Conservation (phyloP, 1,139 yeast genomes). For the Suhomyces maxii region DNA sequence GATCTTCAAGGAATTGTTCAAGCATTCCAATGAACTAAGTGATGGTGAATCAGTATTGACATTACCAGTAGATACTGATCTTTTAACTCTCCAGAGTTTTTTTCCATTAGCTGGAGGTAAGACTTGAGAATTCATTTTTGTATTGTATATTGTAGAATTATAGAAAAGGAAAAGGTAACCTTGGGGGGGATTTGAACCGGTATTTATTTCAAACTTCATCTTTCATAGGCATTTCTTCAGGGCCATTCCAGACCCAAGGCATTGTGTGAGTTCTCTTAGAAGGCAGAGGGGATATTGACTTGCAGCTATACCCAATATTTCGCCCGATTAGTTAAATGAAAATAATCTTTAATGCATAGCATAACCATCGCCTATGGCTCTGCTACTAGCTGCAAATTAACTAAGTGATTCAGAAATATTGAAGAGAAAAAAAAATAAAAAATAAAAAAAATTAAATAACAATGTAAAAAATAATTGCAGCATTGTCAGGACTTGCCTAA, state of each 20-base stretch:
- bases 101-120: conserved; percentile 50
- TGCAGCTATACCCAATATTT: conserved; percentile 1
- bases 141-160: not conserved
- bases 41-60: conserved; percentile 13
- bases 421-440: no score
- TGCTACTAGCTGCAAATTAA: conserved; percentile 8
- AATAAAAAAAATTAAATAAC: conserved; percentile 4
- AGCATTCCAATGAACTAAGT: conserved; percentile 36
- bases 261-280: conserved; percentile 6
- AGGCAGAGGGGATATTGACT: conserved; percentile 6
- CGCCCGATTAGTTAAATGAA: conserved; percentile 11
- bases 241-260: not conserved
- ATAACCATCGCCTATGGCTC: not conserved
- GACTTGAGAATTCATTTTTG: conserved; percentile 17
- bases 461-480: conserved; percentile 4
- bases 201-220: conserved; percentile 7
- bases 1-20: conserved; percentile 46
- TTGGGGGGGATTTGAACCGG: not conserved
- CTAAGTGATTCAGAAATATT: conserved; percentile 1
- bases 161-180: not conserved
- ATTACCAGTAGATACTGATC: conserved; percentile 22
- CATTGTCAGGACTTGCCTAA: conserved; percentile 4
- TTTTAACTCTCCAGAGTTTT: conserved; percentile 50
- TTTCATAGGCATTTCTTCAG: not conserved
- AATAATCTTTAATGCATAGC: conserved; percentile 7